Evolutionary conservation across 2,329 filamentous ascomycete genomes (phyloP).

Genomic region (Phaeophleospora eucalypticola): DNA sequence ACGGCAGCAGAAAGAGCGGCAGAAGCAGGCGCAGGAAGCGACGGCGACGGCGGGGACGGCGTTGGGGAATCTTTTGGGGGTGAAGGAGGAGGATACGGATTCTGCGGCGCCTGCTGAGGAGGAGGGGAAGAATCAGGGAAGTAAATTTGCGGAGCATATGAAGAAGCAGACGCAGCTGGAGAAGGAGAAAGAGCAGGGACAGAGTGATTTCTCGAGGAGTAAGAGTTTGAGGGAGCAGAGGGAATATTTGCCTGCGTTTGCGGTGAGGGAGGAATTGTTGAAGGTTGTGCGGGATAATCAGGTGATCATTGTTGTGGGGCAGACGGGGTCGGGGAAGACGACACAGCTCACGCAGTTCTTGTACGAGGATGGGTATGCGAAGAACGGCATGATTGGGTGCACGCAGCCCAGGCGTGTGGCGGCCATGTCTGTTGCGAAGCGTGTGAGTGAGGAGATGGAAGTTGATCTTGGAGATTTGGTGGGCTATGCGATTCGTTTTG

Average conservation of each 20-base stretch:
- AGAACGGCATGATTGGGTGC: slow-evolving; percentile 85
- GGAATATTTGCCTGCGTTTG: slow-evolving; percentile 91
- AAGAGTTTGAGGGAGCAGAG: slow-evolving; percentile 88
- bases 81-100: slow-evolving; percentile 84
- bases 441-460: slow-evolving; percentile 98
- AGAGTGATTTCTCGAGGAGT: slow-evolving; percentile 88
- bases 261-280: slow-evolving; percentile 86
- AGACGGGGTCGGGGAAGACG: slow-evolving; percentile 96
- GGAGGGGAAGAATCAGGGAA: slow-evolving; percentile 55
- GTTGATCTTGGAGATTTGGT: slow-evolving; percentile 82
- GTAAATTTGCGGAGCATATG: slow-evolving; percentile 85
- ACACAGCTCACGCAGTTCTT: slow-evolving; percentile 96
- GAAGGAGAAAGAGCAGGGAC: slow-evolving; percentile 60
- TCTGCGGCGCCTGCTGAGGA: slow-evolving; percentile 63
- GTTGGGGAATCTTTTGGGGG: slow-evolving; percentile 89
- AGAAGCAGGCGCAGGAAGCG: slow-evolving; percentile 90
- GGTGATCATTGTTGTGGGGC: slow-evolving; percentile 92
- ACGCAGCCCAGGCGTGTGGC: slow-evolving; percentile 95
- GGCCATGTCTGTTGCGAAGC: slow-evolving; percentile 97
- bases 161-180: slow-evolving; percentile 63
- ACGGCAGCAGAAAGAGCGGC: slow-evolving; percentile 85
- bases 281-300: slow-evolving; percentile 94
- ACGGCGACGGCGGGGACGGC: slow-evolving; percentile 90
- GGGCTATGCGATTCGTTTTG: slow-evolving; percentile 96
- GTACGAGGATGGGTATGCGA: slow-evolving; percentile 89